A percentile compares a stretch with the other conserved stretches of the same genome.
These are phyloP conservation scores for Oryza australiensis DNA, from an alignment of 176 grass and related monocot genomes.

Conservation along the genomic window DNA sequence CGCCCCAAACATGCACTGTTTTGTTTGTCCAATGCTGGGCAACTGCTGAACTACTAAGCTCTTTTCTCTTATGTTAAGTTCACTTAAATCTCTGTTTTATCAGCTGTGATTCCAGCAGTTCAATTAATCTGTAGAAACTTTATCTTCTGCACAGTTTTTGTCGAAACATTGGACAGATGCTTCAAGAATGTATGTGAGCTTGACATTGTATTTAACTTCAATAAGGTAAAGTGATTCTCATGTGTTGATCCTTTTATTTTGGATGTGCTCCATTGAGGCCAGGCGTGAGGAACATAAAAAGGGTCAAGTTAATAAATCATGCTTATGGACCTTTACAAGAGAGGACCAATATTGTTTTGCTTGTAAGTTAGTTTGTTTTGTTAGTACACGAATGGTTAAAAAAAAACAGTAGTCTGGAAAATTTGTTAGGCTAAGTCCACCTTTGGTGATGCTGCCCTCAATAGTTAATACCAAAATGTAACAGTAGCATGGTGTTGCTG, in stretches of 20 bases:
- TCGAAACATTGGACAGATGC: constrained; percentile 90
- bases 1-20: neutral
- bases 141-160: constrained; percentile 72
- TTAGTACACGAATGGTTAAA: neutral
- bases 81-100: neutral
- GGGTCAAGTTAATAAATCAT: neutral
- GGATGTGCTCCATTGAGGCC: neutral
- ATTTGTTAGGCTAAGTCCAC: neutral
- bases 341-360: neutral
- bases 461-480: neutral
- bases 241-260: constrained; percentile 22
- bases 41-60: neutral
- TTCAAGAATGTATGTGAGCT: constrained; percentile 99
- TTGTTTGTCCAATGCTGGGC: neutral
- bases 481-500: neutral
- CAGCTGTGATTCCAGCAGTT: constrained; percentile 11
- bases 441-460: neutral
- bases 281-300: constrained; percentile 9
- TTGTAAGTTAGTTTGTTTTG: neutral
- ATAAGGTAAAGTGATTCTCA: constrained; percentile 64
- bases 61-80: constrained; percentile 3
- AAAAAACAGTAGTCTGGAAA: neutral
- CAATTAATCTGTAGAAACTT: constrained; percentile 8
- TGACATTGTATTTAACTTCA: constrained; percentile 97
- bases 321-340: neutral